Evolutionary conservation across 257 asterid genomes (phyloP), one percentile per base, ranked within the genome.

Genomic region (Petunia secreta): DNA sequence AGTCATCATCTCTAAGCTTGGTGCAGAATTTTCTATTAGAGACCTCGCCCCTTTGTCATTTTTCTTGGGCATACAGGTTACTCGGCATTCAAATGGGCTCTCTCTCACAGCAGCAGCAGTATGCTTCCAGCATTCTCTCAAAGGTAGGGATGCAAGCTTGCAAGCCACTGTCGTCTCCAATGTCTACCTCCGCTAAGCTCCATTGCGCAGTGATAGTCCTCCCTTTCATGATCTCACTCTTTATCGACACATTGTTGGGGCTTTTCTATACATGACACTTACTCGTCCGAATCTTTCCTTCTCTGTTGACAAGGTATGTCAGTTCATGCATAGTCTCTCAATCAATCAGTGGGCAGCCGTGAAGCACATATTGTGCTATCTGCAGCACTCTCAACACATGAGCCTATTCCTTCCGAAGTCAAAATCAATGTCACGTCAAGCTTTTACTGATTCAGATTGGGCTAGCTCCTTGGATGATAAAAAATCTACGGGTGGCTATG

Each of bases 271-370:
- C 53, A 16, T 78, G 6, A 4, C 14, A 8, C 2, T 52, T 9
- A 75, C 80, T 25, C 64, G 48, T 2, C 80, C 80, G 1, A 66
- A 75, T 15, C 3, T 75, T 53, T 7, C 65, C 3, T 55, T 16
- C 39, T n/a, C 80, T 2, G 50, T 75, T 13, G 9, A 75, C 13
- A 1, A 9, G 7, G 34, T 55, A 5, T 4, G 48, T 34, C 50
- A 75, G 50, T 75, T 52, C 40, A 37, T 75, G 66, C 66, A 53
- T 5, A 54, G 14, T 2, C 80, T 5, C 11, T 2, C 16, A 8
- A 6, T 3, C 3, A 2, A 4, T 3, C 80, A 75, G 53, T 55
- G 64, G 64, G 4, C 10, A 40, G 80, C 46, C 2, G 64, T 39
- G 10, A 37, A 52, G 7, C 44, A 50, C 4, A 39, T 75, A 8